Evolutionary conservation across 2,329 filamentous ascomycete genomes (phyloP), one percentile per base, ranked within the genome.

Genomic region (Fonsecaea pedrosoi): DNA sequence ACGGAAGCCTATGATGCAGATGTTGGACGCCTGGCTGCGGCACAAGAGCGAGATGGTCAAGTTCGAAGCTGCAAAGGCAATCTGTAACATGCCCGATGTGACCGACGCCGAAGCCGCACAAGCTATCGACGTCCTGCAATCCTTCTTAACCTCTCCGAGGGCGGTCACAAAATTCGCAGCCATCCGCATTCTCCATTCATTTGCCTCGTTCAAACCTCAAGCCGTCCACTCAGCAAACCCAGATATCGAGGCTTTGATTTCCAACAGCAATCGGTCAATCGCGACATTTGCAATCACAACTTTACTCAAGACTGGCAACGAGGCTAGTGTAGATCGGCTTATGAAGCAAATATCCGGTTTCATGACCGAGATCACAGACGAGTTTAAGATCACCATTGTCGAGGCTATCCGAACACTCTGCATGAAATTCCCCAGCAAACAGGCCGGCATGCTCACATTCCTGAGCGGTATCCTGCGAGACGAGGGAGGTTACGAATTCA

Each of bases 1-100:
- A 75, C 86, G 94, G 73, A 96, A 92, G 82, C 93, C 94, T 67
- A 99, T 99, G 95, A 95, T 97, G 87, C 90, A 94, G 81, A 87
- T 99, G 72, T 87, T 99, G 74, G 94, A 98, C 78, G 92, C 93
- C 75, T 98, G 94, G 94, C 83, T 99, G 79, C 89, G 94, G 78
- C 94, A 98, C 81, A 98, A 99, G 89, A 96, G 93, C 80, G 95
- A 98, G 79, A 96, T 97, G 92, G 94, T 99, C 81, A 98, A 97
- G 83, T 97, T 99, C 73, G 95, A 99, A 82, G 95, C 95, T 62
- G 95, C 95, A 71, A 98, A 98, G 85, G 94, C 94, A 60, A 97
- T 99, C 75, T 96, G 94, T 82, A 92, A 96, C 74, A 90, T 98
- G 86, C 88, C 90, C 71, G 93, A 98, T 78, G 90, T 98, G 55